phyloP scores from a whole-genome alignment of 202 grass and related monocot genomes.

The Miscanthus sacchariflorus region DNA sequence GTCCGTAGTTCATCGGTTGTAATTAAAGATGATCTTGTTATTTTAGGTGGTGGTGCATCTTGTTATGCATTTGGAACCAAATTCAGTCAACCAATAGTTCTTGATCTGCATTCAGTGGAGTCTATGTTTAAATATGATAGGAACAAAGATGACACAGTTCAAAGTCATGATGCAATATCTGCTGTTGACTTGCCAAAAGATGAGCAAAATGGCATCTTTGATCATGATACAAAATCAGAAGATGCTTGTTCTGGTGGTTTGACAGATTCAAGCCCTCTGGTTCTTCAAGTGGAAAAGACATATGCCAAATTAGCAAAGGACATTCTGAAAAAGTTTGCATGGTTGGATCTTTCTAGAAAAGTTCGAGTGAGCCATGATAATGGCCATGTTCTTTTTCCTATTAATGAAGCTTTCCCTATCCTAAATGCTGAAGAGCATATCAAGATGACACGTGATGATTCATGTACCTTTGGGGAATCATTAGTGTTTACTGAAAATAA shows the following conservation, averaged over 20 bases:
- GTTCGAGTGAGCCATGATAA: conserved; percentile 70
- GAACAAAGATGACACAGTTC: conserved; percentile 24
- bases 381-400: conserved; percentile 66
- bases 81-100: conserved; percentile 80
- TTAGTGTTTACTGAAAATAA: conserved; percentile 47
- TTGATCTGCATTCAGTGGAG: conserved; percentile 77
- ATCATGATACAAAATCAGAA: conserved; percentile 28
- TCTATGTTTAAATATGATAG: conserved; percentile 37
- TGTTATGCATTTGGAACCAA: conserved; percentile 99
- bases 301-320: conserved; percentile 88
- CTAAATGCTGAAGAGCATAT: conserved; percentile 52
- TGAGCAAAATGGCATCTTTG: conserved; percentile 32
- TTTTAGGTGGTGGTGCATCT: conserved; percentile 88
- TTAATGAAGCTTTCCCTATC: conserved; percentile 59
- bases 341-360: conserved; percentile 92
- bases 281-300: conserved; percentile 78
- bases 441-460: conserved; percentile 42
- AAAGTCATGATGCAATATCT: conserved; percentile 28
- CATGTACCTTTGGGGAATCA: conserved; percentile 37
- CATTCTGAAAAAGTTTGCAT: conserved; percentile 82
- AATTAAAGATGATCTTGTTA: conserved; percentile 74
- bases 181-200: conserved; percentile 33
- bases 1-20: conserved; percentile 79
- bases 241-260: conserved; percentile 31
- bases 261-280: conserved; percentile 45